Conservation (phyloP, 805 yeast species). For the Candida sithepensis region DNA sequence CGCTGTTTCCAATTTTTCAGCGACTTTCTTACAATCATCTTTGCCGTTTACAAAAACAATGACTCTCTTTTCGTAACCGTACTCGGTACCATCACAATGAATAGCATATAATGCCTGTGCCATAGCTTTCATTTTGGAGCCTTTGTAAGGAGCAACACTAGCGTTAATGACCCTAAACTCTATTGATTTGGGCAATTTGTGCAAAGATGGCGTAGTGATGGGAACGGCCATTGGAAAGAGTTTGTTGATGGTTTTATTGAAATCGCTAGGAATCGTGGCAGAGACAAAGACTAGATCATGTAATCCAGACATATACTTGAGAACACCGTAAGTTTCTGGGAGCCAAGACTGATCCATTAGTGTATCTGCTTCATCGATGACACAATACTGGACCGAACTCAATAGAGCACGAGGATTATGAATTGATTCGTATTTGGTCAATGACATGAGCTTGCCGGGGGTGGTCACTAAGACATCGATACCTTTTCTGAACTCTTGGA, state of each 20-base stretch:
- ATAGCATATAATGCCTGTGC: constrained; percentile 89
- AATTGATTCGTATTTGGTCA: constrained; percentile 30
- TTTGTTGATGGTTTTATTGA: constrained; percentile 55
- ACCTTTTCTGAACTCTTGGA: constrained; percentile 44
- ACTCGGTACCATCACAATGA: constrained; percentile 77
- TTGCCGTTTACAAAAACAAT: constrained; percentile 82
- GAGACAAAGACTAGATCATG: constrained; percentile 73
- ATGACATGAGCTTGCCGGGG: constrained; percentile 61
- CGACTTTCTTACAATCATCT: constrained; percentile 57
- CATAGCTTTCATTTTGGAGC: constrained; percentile 77
- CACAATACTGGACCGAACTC: constrained; percentile 52
- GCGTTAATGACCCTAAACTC: constrained; percentile 76
- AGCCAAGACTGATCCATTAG: constrained; percentile 79
- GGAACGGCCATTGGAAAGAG: constrained; percentile 64
- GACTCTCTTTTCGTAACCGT: constrained; percentile 70
- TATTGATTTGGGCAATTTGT: constrained; percentile 74
- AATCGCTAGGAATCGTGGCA: constrained; percentile 84
- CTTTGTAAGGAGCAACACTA: constrained; percentile 72
- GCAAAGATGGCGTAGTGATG: constrained; percentile 77
- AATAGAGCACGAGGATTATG: constrained; percentile 35
- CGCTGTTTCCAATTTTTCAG: constrained; percentile 44
- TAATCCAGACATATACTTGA: constrained; percentile 47
- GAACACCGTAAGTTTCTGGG: constrained; percentile 54
- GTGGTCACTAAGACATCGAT: constrained; percentile 83
- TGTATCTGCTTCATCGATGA: constrained; percentile 93